These are phyloP conservation scores for Cutaneotrichosporon sp. DNA, from an alignment of 1,284 basidiomycete genomes.

Conservation along the genomic window DNA sequence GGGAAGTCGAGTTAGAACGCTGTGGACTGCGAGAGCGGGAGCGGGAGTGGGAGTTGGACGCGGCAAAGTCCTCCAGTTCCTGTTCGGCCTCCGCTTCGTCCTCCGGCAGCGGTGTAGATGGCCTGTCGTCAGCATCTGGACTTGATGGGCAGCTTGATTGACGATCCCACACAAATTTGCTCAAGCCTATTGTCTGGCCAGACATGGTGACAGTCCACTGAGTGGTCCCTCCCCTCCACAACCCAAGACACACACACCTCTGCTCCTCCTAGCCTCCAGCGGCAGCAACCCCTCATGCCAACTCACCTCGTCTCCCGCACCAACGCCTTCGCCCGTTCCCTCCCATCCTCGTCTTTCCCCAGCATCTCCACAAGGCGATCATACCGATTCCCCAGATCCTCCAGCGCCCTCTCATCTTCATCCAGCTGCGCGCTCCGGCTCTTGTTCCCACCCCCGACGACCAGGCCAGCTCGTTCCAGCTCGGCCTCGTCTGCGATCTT, in stretches of 20 bases:
- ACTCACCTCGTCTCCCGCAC: constrained; percentile 32
- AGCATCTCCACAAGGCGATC: constrained; percentile 43
- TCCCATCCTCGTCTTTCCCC: constrained; percentile 40
- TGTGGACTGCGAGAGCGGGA: neutral
- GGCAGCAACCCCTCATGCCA: too few species aligned
- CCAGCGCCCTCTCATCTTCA: constrained; percentile 16
- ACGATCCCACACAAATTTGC: neutral
- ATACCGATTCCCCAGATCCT: constrained; percentile 33
- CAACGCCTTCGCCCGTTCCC: constrained; percentile 32
- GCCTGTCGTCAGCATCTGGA: neutral
- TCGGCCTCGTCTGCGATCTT: constrained; percentile 27
- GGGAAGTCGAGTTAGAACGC: neutral
- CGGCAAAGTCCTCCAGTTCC: neutral
- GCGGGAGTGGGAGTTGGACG: neutral
- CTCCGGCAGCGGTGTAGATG: neutral
- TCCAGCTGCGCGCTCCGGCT: constrained; percentile 6
- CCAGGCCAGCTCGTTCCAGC: constrained; percentile 19
- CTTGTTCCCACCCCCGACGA: constrained; percentile 10
- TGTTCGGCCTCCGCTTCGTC: neutral
- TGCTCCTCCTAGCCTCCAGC: too few species aligned
- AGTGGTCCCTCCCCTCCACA: too few species aligned
- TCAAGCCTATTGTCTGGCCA: too few species aligned
- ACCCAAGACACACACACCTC: too few species aligned
- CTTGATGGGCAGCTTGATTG: too few species aligned
- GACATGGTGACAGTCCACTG: too few species aligned